Conservation (phyloP, 2,329 filamentous ascomycete genomes). For the Coniochaeta hoffmannii region DNA sequence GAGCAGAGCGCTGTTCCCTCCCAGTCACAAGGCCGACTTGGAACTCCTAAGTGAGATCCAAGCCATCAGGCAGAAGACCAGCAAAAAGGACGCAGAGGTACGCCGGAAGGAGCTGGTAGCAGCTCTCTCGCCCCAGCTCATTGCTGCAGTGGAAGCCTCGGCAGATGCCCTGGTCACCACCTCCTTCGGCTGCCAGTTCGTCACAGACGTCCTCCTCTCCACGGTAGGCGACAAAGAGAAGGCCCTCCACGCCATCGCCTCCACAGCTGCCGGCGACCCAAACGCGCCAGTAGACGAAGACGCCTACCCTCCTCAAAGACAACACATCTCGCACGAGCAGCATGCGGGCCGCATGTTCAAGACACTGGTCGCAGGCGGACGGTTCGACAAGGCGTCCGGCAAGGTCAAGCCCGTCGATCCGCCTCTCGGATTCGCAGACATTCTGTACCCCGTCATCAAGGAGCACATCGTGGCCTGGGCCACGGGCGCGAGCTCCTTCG, state of each 20-base stretch:
- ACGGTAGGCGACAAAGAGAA: slow-evolving; percentile 67
- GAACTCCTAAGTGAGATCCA: slow-evolving; percentile 71
- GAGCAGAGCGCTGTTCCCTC: slow-evolving; percentile 53
- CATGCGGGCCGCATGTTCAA: slow-evolving; percentile 80
- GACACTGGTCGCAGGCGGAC: slow-evolving; percentile 80
- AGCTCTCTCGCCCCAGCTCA: slow-evolving; percentile 64
- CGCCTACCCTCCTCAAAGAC: slow-evolving; percentile 23
- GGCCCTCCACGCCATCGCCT: slow-evolving; percentile 64
- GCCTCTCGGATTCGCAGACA: slow-evolving; percentile 69
- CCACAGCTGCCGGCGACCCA: slow-evolving; percentile 52
- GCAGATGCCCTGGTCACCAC: slow-evolving; percentile 63
- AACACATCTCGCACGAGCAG: slow-evolving; percentile 54
- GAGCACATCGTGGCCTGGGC: slow-evolving; percentile 75
- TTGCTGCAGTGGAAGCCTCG: slow-evolving; percentile 64
- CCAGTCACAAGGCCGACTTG: slow-evolving; percentile 56
- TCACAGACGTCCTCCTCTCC: slow-evolving; percentile 74
- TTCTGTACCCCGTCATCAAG: slow-evolving; percentile 77
- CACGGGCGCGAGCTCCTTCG: slow-evolving; percentile 77
- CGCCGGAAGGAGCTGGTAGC: slow-evolving; percentile 71
- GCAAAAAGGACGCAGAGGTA: slow-evolving; percentile 80
- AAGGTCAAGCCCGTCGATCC: slow-evolving; percentile 65
- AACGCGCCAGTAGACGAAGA: slow-evolving; percentile 31
- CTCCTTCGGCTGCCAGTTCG: slow-evolving; percentile 79
- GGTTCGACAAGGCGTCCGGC: slow-evolving; percentile 70
- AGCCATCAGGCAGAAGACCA: slow-evolving; percentile 72